Conservation (phyloP, 768 basidiomycete species). For the Strobilomyces echinocephalus region DNA sequence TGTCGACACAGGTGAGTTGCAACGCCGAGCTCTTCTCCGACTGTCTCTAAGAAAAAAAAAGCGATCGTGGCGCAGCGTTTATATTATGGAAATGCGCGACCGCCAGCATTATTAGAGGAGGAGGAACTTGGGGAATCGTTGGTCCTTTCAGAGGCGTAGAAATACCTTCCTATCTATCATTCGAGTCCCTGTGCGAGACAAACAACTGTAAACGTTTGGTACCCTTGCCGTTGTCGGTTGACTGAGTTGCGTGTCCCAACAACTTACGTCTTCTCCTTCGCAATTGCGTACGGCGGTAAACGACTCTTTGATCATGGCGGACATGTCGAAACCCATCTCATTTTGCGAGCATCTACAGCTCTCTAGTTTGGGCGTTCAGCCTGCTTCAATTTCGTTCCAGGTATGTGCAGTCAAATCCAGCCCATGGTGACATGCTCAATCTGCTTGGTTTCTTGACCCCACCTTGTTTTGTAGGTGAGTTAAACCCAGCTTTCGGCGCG, state of each 20-base stretch:
- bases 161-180: background rate
- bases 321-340: conserved; percentile 65
- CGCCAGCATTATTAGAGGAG: conserved; percentile 47
- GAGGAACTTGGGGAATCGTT: conserved; percentile 72
- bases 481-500: background rate
- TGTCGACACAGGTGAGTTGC: conserved; percentile 62
- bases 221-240: conserved; percentile 12
- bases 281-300: conserved; percentile 12
- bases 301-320: conserved; percentile 26
- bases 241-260: conserved; percentile 17
- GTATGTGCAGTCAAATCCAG: conserved; percentile 44
- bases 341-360: conserved; percentile 93
- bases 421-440: conserved; percentile 14
- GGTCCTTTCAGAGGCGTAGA: conserved; percentile 57
- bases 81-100: conserved; percentile 68
- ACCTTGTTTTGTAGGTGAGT: conserved; percentile 20
- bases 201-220: conserved; percentile 30
- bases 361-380: conserved; percentile 93
- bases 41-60: conserved; percentile 28
- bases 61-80: conserved; percentile 71
- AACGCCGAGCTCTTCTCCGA: conserved; percentile 6
- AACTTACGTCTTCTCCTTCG: conserved; percentile 17
- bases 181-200: conserved; percentile 23
- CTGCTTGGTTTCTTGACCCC: background rate
- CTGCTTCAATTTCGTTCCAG: conserved; percentile 96